Evolutionary conservation across 164 flowering plant genomes (phyloP), one percentile per base, ranked within the genome.

Genomic region (Warburgia ugandensis): DNA sequence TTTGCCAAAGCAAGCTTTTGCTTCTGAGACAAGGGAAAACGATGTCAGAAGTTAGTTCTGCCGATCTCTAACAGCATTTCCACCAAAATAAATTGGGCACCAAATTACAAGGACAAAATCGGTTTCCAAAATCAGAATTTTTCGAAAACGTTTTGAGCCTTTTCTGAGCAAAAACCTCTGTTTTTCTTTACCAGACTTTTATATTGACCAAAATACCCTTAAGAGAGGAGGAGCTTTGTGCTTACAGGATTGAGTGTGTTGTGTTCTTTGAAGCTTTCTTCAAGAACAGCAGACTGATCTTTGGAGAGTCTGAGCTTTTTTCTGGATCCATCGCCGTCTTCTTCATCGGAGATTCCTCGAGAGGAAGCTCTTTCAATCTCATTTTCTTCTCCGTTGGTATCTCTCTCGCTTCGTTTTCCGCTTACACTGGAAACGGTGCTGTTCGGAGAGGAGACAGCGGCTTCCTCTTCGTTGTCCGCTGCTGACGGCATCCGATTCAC

Each of bases 211-310:
- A n/a, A n/a, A n/a, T n/a, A n/a, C n/a, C n/a, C n/a, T n/a, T n/a
- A n/a, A n/a, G n/a, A n/a, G n/a, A n/a, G n/a, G n/a, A n/a, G n/a
- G n/a, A 29, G 5, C 2, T 12, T 11, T 39, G n/a, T 11, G 67
- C 90, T 69, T 76, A 87, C 96, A 2, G 96, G 96, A 48, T 87
- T 87, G 68, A 87, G 86, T n/a, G 70, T 70, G 59, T 53, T 66
- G 81, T 84, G 96, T 52, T 87, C 87, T 65, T 84, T 84, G 74
- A 87, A 87, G 73, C 79, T 80, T 41, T 87, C 90, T 58, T 87
- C 96, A 7, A 87, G 83, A 29, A 77, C 52, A 13, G 83, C 84
- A 9, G 94, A 79, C 66, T 87, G 96, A 26, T 84, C 96, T 51
- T 78, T 80, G n/a, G 87, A 65, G 2, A 87, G 76, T 48, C 96